Percentiles rank a stretch among this genome's conserved stretches.
Conservation (phyloP, 257 asterid species). For the Solanum verrucosum region DNA sequence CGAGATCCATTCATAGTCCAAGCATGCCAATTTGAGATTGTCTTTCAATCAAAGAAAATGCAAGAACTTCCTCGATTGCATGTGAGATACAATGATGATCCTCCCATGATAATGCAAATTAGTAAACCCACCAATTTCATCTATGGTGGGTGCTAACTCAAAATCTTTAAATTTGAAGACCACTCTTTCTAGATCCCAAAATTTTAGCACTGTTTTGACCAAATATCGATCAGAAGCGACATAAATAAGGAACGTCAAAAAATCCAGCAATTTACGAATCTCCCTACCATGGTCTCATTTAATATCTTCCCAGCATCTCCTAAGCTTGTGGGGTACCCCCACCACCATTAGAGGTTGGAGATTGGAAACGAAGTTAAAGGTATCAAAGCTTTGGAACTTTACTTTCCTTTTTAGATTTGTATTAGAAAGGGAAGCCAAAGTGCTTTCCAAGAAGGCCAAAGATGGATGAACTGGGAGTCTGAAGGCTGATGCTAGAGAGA, state of each 20-base stretch:
- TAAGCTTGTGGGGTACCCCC: neutral
- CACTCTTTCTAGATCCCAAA: neutral
- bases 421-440: neutral
- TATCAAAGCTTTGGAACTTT: neutral
- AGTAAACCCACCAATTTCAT: neutral
- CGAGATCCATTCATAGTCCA: neutral
- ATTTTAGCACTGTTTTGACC: neutral
- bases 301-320: neutral
- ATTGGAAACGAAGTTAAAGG: neutral
- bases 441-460: neutral
- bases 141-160: neutral
- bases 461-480: neutral
- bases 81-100: neutral
- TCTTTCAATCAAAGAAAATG: neutral
- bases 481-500: neutral
- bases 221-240: neutral
- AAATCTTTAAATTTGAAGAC: neutral
- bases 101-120: neutral
- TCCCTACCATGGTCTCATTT: neutral
- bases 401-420: neutral
- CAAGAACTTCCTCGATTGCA: neutral
- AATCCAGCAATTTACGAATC: neutral
- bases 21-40: neutral
- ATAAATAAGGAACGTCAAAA: neutral
- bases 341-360: neutral